Percentiles rank a stretch among this genome's conserved stretches.
Conservation (phyloP, 805 yeast species). For the Metschnikowia baotianmanensis region DNA sequence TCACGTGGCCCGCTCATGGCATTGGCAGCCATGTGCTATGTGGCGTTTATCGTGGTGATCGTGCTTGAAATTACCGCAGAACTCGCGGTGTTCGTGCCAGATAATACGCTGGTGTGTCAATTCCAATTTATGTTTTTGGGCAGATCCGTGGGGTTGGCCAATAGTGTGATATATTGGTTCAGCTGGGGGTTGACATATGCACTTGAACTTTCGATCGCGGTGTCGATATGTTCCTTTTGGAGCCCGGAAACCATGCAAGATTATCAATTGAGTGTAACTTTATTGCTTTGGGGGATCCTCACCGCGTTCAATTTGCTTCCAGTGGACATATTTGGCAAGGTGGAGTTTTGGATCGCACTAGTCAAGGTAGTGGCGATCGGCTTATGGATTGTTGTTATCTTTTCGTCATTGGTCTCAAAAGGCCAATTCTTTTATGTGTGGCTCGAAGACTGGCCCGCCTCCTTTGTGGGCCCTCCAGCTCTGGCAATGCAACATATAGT, state of each 20-base stretch:
- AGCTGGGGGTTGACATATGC: conserved; percentile 28
- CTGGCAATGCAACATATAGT: conserved; percentile 1
- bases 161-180: conserved; percentile 24
- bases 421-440: conserved; percentile 11
- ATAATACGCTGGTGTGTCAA: conserved; percentile 22
- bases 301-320: conserved; percentile 22
- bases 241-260: conserved; percentile 1
- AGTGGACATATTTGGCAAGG: conserved; percentile 22
- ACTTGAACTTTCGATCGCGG: conserved; percentile 21
- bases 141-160: conserved; percentile 18
- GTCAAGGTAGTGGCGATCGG: conserved; percentile 21
- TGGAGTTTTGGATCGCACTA: conserved; percentile 21
- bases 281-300: conserved; percentile 16
- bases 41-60: conserved; percentile 21
- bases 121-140: conserved; percentile 21
- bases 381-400: conserved; percentile 18
- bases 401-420: conserved; percentile 3
- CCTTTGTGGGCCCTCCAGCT: conserved; percentile 6
- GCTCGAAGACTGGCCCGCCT: conserved; percentile 13
- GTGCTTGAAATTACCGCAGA: conserved; percentile 22
- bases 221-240: conserved; percentile 19
- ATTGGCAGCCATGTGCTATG: conserved; percentile 18
- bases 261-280: conserved; percentile 6
- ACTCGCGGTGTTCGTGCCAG: conserved; percentile 21
- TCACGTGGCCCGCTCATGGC: conserved; percentile 22